phyloP scores from a whole-genome alignment of 305 asterid genomes.

The Fraxinus platypoda region DNA sequence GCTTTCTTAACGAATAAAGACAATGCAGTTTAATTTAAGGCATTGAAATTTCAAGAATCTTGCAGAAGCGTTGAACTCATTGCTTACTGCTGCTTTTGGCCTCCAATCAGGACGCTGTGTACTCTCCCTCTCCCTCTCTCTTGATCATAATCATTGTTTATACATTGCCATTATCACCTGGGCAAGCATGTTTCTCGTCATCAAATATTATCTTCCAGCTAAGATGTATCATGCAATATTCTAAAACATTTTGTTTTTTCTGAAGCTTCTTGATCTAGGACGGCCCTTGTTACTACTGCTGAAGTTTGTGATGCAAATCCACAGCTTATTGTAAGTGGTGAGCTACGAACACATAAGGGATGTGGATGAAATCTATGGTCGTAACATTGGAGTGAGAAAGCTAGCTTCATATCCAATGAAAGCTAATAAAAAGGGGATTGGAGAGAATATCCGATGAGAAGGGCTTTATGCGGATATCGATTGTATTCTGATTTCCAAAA shows the following conservation, averaged over 20 bases:
- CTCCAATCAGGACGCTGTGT: background rate
- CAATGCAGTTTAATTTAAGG: background rate
- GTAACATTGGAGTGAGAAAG: constrained; percentile 43
- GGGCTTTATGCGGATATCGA: background rate
- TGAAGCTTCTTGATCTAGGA: constrained; percentile 21
- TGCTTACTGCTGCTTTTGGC: background rate
- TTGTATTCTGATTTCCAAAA: background rate
- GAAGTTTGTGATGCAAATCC: constrained; percentile 46
- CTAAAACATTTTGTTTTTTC: background rate
- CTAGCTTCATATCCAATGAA: constrained; percentile 42
- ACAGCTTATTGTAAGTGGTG: background rate
- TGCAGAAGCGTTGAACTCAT: background rate
- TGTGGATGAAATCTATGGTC: constrained; percentile 37
- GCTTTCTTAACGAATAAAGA: background rate
- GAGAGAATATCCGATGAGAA: constrained; percentile 23
- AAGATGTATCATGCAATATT: background rate
- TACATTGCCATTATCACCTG: background rate
- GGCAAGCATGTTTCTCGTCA: background rate
- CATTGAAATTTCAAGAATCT: background rate
- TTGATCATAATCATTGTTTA: background rate
- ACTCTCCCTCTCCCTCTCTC: background rate
- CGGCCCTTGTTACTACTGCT: constrained; percentile 47
- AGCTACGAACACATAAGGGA: constrained; percentile 11
- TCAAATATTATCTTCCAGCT: background rate
- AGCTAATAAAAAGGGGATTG: constrained; percentile 45